Conservation (phyloP, 176 grass and related monocot genomes). For the Aegilops sharonensis region DNA sequence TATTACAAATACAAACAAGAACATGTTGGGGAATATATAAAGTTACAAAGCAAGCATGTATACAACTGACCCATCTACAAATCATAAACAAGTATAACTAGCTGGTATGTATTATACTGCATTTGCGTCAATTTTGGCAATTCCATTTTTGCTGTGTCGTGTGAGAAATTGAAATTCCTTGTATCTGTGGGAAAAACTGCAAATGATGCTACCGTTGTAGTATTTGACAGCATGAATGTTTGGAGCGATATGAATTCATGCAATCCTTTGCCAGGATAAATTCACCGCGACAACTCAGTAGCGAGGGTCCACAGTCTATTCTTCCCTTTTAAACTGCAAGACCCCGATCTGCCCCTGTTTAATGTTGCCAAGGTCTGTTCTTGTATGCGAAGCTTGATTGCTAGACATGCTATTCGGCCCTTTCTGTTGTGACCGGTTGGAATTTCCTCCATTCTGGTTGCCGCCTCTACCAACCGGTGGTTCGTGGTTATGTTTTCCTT, state of each 20-base stretch:
- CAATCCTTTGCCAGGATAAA: too few relatives aligned
- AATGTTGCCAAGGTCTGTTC: conserved; percentile 55
- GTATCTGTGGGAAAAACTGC: conserved; percentile 34
- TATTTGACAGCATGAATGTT: conserved; percentile 18
- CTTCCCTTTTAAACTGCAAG: conserved; percentile 85
- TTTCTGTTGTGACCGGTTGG: conserved; percentile 46
- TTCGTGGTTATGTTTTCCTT: conserved; percentile 95
- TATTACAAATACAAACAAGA: conserved; percentile 52
- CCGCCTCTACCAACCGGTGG: conserved; percentile 63
- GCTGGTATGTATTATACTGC: conserved; percentile 26
- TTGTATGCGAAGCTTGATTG: conserved; percentile 54
- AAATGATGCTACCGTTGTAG: conserved; percentile 21
- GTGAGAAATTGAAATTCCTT: conserved; percentile 25
- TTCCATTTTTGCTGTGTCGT: conserved; percentile 28
- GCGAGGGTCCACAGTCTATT: conserved; percentile 34
- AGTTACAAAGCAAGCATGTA: conserved; percentile 34
- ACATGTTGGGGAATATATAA: conserved; percentile 12
- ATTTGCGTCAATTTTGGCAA: conserved; percentile 20
- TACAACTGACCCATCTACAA: conserved; percentile 18
- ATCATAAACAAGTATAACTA: conserved; percentile 17
- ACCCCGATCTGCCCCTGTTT: conserved; percentile 27
- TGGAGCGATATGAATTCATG: conserved; percentile 14
- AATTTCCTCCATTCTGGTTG: conserved; percentile 55
- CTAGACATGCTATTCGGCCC: conserved; percentile 44
- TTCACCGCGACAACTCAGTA: neutral